phyloP scores from a whole-genome alignment of 306 rosid species.

The Acacia acuminata region DNA sequence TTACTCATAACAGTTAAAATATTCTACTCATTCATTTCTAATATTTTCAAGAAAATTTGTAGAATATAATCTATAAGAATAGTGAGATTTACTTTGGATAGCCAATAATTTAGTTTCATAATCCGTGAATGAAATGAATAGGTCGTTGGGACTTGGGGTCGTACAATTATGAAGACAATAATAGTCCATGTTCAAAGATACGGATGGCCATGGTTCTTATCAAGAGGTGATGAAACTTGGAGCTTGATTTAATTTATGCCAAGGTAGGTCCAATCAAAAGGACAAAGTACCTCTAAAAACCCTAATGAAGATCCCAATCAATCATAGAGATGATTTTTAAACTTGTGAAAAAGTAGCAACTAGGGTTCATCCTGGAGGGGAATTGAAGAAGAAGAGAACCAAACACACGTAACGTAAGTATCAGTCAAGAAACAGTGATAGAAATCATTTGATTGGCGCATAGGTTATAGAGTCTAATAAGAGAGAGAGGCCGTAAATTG shows the following conservation, averaged over 20 bases:
- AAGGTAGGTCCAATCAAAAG: constrained; percentile 6
- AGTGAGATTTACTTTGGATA: not conserved
- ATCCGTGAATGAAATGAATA: not conserved
- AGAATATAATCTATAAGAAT: not conserved
- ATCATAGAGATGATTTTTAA: not conserved
- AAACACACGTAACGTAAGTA: too few relatives aligned
- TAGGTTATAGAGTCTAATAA: constrained; percentile 5
- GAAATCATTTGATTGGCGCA: not conserved
- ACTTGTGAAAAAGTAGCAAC: not conserved
- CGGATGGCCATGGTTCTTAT: not conserved
- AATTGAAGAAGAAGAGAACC: not conserved
- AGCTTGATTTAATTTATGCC: not conserved
- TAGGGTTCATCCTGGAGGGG: not conserved
- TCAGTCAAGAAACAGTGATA: constrained; percentile 8
- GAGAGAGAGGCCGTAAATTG: not conserved
- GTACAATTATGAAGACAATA: constrained; percentile 3
- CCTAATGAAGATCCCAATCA: not conserved
- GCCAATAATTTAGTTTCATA: not conserved
- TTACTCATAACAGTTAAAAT: not conserved
- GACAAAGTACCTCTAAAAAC: not conserved
- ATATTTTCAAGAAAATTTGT: not conserved
- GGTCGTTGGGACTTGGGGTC: not conserved
- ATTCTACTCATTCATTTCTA: not conserved
- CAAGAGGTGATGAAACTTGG: not conserved
- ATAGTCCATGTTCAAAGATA: not conserved